Base-by-base conservation (phyloP, 306 rosid species). In the Urtica urens region DNA sequence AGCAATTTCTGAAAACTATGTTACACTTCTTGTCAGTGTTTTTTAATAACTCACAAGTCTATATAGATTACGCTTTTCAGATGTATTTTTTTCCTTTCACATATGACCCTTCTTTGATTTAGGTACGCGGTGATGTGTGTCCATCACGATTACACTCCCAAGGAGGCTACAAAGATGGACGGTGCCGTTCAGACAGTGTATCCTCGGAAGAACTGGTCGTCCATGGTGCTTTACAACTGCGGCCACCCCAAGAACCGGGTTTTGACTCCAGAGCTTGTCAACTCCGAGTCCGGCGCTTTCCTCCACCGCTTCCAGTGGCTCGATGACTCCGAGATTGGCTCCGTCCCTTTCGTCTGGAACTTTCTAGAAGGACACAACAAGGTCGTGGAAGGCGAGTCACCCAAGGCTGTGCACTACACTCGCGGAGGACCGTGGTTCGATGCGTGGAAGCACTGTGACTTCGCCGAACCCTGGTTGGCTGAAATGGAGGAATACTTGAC, bases 251-350 rank as follows among this genome's bases (percentile, higher is more conserved):
- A 28, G 37, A 48, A 48, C 20, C 7, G 2, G 37, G 35, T 27
- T 11, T n/a, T 48, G 21, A 48, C 53, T 15, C 53, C 37, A 3
- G 53, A 48, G 19, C 22, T 48, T 16, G 53, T 48, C 22, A 48
- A 48, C 18, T 6, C 53, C 13, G 14, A 48, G 12, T 25, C 53
- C 14, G 53, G 53, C 11, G 53, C 53, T 7, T 48, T 48, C 12
- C 53, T 48, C 23, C 53, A 48, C 11, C 26, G 37, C 37, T 48
- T 48, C 18, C 53, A 48, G 53, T 48, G 53, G 53, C 53, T 48
- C 4, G 14, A 48, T 10, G 53, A 48, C 29, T 27, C 28, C 1
- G 37, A 48, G 15, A 48, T 48, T 26, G 53, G 53, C 6, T 48
- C 37, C 1, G 37, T 48, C 8, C 53, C 53, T 2, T 48, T 48